Evolutionary conservation across 352 stramenopile genomes (phyloP).

Genomic region (Phytophthora fragariaefolia): DNA sequence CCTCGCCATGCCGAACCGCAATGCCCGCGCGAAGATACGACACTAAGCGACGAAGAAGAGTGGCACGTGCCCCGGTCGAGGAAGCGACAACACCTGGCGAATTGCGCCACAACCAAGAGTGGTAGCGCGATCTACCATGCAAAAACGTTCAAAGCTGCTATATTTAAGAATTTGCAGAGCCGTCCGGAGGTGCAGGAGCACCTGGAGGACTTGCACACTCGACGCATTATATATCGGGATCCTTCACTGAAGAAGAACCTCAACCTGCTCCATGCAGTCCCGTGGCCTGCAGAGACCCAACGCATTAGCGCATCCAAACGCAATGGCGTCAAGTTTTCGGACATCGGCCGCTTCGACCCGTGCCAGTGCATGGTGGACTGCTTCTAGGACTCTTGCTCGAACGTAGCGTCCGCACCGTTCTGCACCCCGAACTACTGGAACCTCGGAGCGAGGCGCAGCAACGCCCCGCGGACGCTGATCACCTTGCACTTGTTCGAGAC

Average conservation of each 20-base stretch:
- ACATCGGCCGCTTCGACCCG: constrained; percentile 9
- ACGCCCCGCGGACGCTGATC: no score
- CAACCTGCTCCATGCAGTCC: not conserved
- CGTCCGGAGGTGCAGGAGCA: constrained; percentile 2
- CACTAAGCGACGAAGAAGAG: constrained; percentile 12
- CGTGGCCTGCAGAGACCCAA: constrained; percentile 2
- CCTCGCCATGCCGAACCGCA: not conserved
- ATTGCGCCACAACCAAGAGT: constrained; percentile 6
- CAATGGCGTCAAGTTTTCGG: constrained; percentile 8
- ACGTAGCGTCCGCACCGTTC: no score
- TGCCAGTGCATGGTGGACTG: constrained; percentile 11
- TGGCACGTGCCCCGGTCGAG: constrained; percentile 13
- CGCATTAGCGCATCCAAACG: constrained; percentile 1
- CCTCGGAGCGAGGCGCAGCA: no score
- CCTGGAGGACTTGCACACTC: not conserved
- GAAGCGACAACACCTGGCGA: constrained; percentile 6
- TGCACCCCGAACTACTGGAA: no score
- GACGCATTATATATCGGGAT: not conserved
- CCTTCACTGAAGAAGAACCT: not conserved
- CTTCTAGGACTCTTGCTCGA: no score
- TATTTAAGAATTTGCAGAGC: constrained; percentile 1
- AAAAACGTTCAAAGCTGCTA: not conserved
- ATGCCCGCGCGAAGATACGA: constrained; percentile 15
- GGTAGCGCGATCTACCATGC: constrained; percentile 14
- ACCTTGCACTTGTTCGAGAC: no score